These are phyloP conservation scores for Picea sitchensis DNA, from an alignment of 75 land plant genomes.

Conservation along the genomic window DNA sequence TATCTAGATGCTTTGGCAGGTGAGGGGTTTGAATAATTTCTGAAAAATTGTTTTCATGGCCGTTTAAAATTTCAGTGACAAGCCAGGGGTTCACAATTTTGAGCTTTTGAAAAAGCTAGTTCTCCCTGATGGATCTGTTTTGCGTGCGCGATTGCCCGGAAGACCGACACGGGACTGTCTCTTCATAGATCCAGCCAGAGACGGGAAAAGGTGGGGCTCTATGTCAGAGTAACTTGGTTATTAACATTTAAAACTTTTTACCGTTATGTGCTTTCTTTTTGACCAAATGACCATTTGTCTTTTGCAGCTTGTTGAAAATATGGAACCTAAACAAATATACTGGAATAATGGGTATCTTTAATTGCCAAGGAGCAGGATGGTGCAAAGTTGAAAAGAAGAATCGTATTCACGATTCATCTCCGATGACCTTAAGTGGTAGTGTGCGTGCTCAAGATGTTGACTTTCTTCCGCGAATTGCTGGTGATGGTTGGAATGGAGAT, in stretches of 20 bases:
- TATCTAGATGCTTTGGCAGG: neutral
- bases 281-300: conserved; percentile 6
- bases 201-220: conserved; percentile 63
- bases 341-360: conserved; percentile 86
- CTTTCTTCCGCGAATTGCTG: conserved; percentile 50
- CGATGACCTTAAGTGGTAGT: conserved; percentile 49
- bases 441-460: conserved; percentile 69
- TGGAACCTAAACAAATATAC: conserved; percentile 92
- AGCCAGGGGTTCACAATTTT: conserved; percentile 86
- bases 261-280: too few species aligned
- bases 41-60: neutral
- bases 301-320: conserved; percentile 58
- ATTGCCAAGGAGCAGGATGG: conserved; percentile 99
- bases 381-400: conserved; percentile 68
- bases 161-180: conserved; percentile 88
- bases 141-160: conserved; percentile 83
- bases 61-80: conserved; percentile 46
- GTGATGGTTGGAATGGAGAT: conserved; percentile 74
- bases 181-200: conserved; percentile 87
- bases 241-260: too few species aligned
- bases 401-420: conserved; percentile 56
- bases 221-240: neutral
- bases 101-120: conserved; percentile 80
- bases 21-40: neutral
- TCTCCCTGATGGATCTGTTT: conserved; percentile 84